phyloP scores from a whole-genome alignment of 225 moss, liverwort and hornwort species.

The Antitrichia curtipendula region DNA sequence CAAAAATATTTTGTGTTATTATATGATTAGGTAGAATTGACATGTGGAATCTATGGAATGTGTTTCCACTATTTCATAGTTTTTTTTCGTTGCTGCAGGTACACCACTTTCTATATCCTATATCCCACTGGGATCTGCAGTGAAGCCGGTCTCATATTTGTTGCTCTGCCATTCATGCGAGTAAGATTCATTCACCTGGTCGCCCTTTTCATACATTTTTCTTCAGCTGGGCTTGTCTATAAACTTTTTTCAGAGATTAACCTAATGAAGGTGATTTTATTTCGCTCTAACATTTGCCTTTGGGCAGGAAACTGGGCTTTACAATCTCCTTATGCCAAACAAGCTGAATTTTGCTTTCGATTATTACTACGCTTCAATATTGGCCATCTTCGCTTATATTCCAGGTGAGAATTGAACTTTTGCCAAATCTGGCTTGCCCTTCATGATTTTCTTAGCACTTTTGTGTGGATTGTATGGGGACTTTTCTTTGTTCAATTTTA shows the following conservation, averaged over 20 bases:
- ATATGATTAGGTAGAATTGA: background rate
- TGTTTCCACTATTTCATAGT: background rate
- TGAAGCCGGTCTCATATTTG: conserved; percentile 70
- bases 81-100: conserved; percentile 27
- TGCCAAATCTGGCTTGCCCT: background rate
- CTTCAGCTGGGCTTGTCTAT: background rate
- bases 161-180: conserved; percentile 74
- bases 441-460: background rate
- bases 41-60: background rate
- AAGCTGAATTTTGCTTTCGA: conserved; percentile 72
- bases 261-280: background rate
- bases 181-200: conserved; percentile 17
- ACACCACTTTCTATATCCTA: conserved; percentile 69
- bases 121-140: conserved; percentile 87
- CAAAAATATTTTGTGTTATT: background rate
- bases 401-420: conserved; percentile 25
- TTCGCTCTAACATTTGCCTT: background rate
- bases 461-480: background rate
- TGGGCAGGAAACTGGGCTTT: conserved; percentile 57
- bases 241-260: background rate
- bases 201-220: background rate
- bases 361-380: conserved; percentile 47
- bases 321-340: conserved; percentile 72
- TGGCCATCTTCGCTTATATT: conserved; percentile 49
- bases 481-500: background rate